Conservation (phyloP, 192 early-diverging fungal genomes). For the Coemansia sp. region DNA sequence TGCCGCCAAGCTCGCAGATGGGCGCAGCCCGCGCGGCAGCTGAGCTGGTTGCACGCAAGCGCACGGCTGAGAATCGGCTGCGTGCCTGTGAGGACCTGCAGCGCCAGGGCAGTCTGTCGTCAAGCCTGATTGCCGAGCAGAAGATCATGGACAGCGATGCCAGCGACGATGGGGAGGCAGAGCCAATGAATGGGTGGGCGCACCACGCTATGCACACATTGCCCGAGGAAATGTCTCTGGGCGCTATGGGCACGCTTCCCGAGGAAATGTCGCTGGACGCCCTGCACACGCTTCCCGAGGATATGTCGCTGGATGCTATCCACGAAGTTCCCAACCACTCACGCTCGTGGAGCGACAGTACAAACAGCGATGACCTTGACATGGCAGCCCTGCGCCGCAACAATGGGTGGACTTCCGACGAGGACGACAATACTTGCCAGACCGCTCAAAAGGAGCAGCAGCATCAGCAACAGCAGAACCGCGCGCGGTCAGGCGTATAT, state of each 20-base stretch:
- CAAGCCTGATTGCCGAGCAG: slow-evolving; percentile 24
- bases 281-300: too few species aligned
- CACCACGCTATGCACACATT: slow-evolving; percentile 18
- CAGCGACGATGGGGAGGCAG: slow-evolving; percentile 25
- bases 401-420: slow-evolving; percentile 8
- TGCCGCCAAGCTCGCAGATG: slow-evolving; percentile 48
- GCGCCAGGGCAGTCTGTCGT: slow-evolving; percentile 19
- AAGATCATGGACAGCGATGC: slow-evolving; percentile 32
- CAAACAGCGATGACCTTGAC: not conserved
- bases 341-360: slow-evolving; percentile 28
- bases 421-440: not conserved
- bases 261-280: too few species aligned
- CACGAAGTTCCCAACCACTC: not conserved
- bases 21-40: slow-evolving; percentile 38
- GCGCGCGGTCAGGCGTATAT: not conserved
- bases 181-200: slow-evolving; percentile 26
- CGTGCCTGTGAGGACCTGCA: slow-evolving; percentile 3
- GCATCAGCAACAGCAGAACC: not conserved
- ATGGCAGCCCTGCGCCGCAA: not conserved
- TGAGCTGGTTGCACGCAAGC: slow-evolving; percentile 41
- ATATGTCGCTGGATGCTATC: not conserved
- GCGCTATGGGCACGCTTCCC: too few species aligned
- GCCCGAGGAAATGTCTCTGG: too few species aligned
- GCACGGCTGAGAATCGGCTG: slow-evolving; percentile 13
- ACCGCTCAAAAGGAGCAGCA: not conserved